Base-by-base conservation (phyloP, 2,329 filamentous ascomycete genomes). In the Mycosphaerelloides madeirae region DNA sequence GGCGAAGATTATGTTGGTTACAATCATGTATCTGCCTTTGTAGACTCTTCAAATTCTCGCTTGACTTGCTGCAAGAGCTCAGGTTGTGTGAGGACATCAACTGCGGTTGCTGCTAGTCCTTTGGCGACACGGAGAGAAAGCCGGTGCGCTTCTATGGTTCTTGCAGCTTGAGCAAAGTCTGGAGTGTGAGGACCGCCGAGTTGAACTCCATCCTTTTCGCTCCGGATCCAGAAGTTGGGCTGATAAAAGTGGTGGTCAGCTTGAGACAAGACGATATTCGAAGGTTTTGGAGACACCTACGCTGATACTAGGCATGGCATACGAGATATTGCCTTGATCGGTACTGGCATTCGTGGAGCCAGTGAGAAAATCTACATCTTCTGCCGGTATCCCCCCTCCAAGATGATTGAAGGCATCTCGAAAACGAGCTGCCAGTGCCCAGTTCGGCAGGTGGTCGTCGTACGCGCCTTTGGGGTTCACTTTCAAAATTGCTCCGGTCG, bases 311-410 rank as follows among this genome's bases (percentile, higher is more conserved):
- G 78, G 79, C 66, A 80, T 70, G 1, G 68, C 74, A 54, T 81
- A 74, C 51, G 74, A 79, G 42, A 81, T 61, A 49, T 82, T 71
- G 0, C 79, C 79, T 62, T 80, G 77, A 55, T 82, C 79, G 0
- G 77, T 80, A 50, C 75, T 78, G 3, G 78, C 77, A 54, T 67
- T 70, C n/a, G 70, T 73, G 18, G 63, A 57, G 0, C 71, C 71
- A 3, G 60, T 55, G 8, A 68, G 59, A 41, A 68, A 61, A 44
- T 75, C 73, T 6, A 70, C 38, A 2, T 72, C 68, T 9, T 65
- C 64, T 1, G 49, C 48, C 0, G 65, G 59, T 2, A 71, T 66
- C 3, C 54, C 48, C 1, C 68, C 62, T 9, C 59, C 63, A 38
- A 67, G 48, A 38, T 47, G 16, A 48, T 63, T 58, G 60, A 68